Evolutionary conservation across 148 eudicot genomes (phyloP).

Genomic region (Spergularia marina): DNA sequence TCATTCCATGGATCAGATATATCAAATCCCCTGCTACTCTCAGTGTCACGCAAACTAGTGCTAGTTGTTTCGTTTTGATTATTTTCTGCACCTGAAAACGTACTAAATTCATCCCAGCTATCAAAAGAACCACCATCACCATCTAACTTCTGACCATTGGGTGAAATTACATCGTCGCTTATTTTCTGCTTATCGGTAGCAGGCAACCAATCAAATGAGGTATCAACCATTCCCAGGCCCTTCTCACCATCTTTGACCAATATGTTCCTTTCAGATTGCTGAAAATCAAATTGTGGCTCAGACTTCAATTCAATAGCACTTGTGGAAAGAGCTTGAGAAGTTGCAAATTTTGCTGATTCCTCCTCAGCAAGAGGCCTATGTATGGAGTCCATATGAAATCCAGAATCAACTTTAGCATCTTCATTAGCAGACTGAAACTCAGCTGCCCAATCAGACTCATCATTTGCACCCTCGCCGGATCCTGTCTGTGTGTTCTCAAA

Average conservation of each 20-base stretch:
- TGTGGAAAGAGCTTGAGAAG: slow-evolving; percentile 23
- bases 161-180: slow-evolving; percentile 11
- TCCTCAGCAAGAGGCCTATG: slow-evolving; percentile 34
- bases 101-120: slow-evolving; percentile 26
- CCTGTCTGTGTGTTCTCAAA: slow-evolving; percentile 34
- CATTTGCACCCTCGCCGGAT: slow-evolving; percentile 30
- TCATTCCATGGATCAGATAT: slow-evolving; percentile 28
- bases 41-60: slow-evolving; percentile 13
- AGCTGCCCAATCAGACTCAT: slow-evolving; percentile 70
- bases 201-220: slow-evolving; percentile 37
- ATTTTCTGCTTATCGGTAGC: slow-evolving; percentile 31
- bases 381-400: slow-evolving; percentile 43
- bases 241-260: slow-evolving; percentile 23
- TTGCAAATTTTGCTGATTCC: slow-evolving; percentile 23
- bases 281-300: slow-evolving; percentile 23
- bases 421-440: slow-evolving; percentile 67
- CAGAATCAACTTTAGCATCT: slow-evolving; percentile 36
- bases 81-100: slow-evolving; percentile 20
- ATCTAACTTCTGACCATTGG: slow-evolving; percentile 3
- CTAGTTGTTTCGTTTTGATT: slow-evolving; percentile 22
- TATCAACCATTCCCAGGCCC: slow-evolving; percentile 16
- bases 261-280: slow-evolving; percentile 30
- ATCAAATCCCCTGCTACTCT: slow-evolving; percentile 3
- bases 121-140: slow-evolving; percentile 22
- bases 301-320: slow-evolving; percentile 25